These are phyloP conservation scores for Hypericum perforatum DNA, from an alignment of 345 rosid genomes.

Conservation along the genomic window DNA sequence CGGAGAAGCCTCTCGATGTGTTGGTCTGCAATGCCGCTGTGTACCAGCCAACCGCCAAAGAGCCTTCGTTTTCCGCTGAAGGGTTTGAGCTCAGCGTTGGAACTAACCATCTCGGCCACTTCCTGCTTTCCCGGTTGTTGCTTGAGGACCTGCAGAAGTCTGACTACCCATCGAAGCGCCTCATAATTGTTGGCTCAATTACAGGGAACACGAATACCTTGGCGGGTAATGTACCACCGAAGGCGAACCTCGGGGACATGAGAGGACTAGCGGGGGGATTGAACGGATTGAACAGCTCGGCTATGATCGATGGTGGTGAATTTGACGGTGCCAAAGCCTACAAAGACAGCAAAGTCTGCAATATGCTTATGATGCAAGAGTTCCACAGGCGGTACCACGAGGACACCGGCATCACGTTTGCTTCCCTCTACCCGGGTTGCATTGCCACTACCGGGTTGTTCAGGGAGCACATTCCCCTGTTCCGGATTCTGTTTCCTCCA, in stretches of 20 bases:
- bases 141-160: constrained; percentile 71
- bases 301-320: constrained; percentile 92
- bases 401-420: constrained; percentile 72
- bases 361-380: constrained; percentile 94
- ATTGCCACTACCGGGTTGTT: constrained; percentile 96
- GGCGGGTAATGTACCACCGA: constrained; percentile 98
- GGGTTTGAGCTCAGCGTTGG: constrained; percentile 96
- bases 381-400: constrained; percentile 90
- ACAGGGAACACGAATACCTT: constrained; percentile 96
- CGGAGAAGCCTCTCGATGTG: constrained; percentile 68
- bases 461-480: constrained; percentile 90
- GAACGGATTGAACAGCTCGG: constrained; percentile 55
- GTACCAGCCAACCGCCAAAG: constrained; percentile 82
- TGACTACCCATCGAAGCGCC: constrained; percentile 77
- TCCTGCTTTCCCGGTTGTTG: constrained; percentile 70
- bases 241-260: constrained; percentile 89
- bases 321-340: constrained; percentile 96
- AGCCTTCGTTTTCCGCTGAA: constrained; percentile 87
- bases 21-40: constrained; percentile 94
- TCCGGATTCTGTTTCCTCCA: constrained; percentile 85
- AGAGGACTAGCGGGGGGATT: constrained; percentile 85
- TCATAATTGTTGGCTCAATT: constrained; percentile 90
- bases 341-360: constrained; percentile 98
- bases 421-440: constrained; percentile 96
- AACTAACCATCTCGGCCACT: constrained; percentile 92